Base-by-base conservation (phyloP, 2,329 filamentous ascomycete genomes). In the Didymella pinodella region DNA sequence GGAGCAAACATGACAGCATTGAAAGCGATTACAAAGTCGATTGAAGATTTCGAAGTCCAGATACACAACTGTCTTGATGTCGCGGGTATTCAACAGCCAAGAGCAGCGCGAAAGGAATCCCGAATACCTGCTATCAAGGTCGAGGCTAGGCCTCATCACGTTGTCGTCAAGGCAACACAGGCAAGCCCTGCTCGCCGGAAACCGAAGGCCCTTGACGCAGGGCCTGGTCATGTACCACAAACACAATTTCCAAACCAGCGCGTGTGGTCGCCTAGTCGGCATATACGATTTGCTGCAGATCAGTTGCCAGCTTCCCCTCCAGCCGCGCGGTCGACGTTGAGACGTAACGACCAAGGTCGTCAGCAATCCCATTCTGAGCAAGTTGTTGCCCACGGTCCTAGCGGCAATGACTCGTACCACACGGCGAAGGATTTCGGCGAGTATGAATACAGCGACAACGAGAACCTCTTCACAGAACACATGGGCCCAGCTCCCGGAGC, bases 151-250 rank as follows among this genome's bases (percentile, higher is more conserved):
- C 47, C 49, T 18, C 61, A 59, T 29, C 59, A 64, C 1, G 63
- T 76, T 22, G 64, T 75, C 4, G 64, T 77, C 16, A 59, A 70
- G 40, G 74, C 74, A 2, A 77, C 74, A 11, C 75, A 76, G 52
- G 60, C 63, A 7, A 69, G 66, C 16, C 69, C 72, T 10, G 54
- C 50, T 31, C 59, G 63, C 3, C 62, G 67, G 20, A 62, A 54
- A 20, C n/a, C 26, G 5, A 67, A 61, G n/a, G 29, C 20, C 2
- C 25, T 51, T 7, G 59, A 63, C 7, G 44, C 51, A 44, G 66
- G 56, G 1, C 62, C 61, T 4, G 61, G 61, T 43, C 62, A 65
- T 51, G 62, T 73, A 18, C 68, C 70, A 7, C 74, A 75, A 52
- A 75, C 69, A 7, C 75, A 77, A 31, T 50, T 68, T 32, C 57